A percentile compares a stretch with the other conserved stretches of the same genome.
Conservation (phyloP, 140 eudicot species). For the Cichorium intybus region DNA sequence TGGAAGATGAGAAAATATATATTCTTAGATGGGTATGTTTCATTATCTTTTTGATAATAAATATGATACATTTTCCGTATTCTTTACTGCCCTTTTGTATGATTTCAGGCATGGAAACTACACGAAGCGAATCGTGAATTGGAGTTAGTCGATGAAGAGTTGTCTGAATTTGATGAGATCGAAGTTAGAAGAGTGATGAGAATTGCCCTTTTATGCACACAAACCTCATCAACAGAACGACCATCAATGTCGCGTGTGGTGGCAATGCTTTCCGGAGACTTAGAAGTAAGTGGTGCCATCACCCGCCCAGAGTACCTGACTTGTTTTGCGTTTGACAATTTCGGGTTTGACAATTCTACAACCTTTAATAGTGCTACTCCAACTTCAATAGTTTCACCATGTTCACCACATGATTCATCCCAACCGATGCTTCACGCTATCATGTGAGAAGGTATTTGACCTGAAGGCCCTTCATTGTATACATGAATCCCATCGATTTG, state of each 20-base stretch:
- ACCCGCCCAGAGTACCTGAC: slow-evolving; percentile 62
- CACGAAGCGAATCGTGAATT: slow-evolving; percentile 46
- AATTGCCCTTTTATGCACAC: slow-evolving; percentile 68
- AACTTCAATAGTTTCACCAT: slow-evolving; percentile 5
- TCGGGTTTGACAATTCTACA: slow-evolving; percentile 39
- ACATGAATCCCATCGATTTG: background rate
- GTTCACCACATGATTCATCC: slow-evolving; percentile 29
- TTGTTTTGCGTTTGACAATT: no score
- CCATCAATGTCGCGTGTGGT: slow-evolving; percentile 86
- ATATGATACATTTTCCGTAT: no score
- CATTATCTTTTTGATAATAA: background rate
- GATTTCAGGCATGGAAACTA: slow-evolving; percentile 68
- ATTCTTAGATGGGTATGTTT: slow-evolving; percentile 79
- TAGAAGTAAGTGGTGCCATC: slow-evolving; percentile 37
- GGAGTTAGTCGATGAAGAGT: slow-evolving; percentile 52
- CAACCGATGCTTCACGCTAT: slow-evolving; percentile 39
- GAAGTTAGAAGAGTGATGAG: slow-evolving; percentile 52
- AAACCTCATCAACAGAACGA: slow-evolving; percentile 53
- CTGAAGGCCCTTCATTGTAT: background rate
- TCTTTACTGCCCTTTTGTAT: no score
- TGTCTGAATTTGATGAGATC: slow-evolving; percentile 32
- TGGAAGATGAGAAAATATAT: slow-evolving; percentile 55
- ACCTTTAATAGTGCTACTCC: slow-evolving; percentile 16
- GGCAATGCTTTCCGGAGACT: slow-evolving; percentile 72
- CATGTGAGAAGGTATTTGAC: slow-evolving; percentile 37